These are phyloP conservation scores for Phtheirospermum japonicum DNA, from an alignment of 257 asterid genomes.

Conservation along the genomic window DNA sequence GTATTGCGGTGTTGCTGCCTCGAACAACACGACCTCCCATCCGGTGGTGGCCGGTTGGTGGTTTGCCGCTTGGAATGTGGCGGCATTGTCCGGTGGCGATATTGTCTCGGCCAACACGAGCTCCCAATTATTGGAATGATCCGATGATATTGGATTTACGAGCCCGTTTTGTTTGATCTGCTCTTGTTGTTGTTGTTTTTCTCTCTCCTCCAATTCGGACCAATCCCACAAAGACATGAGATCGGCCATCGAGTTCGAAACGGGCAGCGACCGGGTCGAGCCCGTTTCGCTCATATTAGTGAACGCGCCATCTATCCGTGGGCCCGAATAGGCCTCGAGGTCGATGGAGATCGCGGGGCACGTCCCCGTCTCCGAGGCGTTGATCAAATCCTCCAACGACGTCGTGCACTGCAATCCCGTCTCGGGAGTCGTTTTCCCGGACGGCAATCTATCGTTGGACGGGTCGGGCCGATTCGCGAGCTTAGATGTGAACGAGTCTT, in stretches of 20 bases:
- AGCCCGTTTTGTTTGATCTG: background rate
- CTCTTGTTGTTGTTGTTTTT: slow-evolving; percentile 17
- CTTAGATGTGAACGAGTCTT: slow-evolving; percentile 45
- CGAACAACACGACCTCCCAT: slow-evolving; percentile 47
- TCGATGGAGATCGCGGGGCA: slow-evolving; percentile 67
- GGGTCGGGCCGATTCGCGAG: slow-evolving; percentile 22
- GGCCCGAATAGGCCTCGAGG: slow-evolving; percentile 52
- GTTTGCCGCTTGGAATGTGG: background rate
- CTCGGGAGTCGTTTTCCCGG: slow-evolving; percentile 26
- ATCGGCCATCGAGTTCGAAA: slow-evolving; percentile 53
- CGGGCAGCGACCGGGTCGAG: slow-evolving; percentile 60
- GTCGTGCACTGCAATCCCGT: slow-evolving; percentile 38
- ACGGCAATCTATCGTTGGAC: slow-evolving; percentile 22
- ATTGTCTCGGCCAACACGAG: slow-evolving; percentile 41
- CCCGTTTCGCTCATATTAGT: slow-evolving; percentile 37
- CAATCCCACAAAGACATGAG: slow-evolving; percentile 57
- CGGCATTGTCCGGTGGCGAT: slow-evolving; percentile 1
- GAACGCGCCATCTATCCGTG: slow-evolving; percentile 36
- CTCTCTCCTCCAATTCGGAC: slow-evolving; percentile 40
- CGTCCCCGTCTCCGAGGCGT: slow-evolving; percentile 51
- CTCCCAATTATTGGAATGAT: slow-evolving; percentile 49
- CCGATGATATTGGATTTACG: slow-evolving; percentile 7
- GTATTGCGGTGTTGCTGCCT: slow-evolving; percentile 1
- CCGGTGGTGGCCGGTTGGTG: slow-evolving; percentile 17
- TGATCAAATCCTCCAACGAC: slow-evolving; percentile 62